Conservation (phyloP, 139 green algal species). For the Chlamydomonas schloesseri region DNA sequence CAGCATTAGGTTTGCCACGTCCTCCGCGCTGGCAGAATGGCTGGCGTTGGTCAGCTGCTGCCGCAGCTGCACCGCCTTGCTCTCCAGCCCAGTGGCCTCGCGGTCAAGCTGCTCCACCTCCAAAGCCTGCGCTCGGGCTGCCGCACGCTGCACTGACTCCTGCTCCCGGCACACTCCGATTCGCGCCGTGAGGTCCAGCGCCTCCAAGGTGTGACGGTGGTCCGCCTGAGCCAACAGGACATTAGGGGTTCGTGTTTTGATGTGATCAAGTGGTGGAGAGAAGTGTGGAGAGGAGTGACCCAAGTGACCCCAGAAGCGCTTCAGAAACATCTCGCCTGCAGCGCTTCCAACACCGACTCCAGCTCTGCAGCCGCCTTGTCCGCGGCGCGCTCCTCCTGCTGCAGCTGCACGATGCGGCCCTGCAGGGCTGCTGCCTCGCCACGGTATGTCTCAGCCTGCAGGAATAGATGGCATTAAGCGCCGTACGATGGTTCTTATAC, state of each 20-base stretch:
- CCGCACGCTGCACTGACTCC: neutral
- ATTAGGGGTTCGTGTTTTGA: no score
- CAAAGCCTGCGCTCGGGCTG: neutral
- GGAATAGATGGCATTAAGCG: neutral
- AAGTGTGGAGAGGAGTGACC: no score
- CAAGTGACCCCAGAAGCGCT: no score
- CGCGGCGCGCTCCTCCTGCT: slow-evolving; percentile 3
- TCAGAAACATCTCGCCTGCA: neutral
- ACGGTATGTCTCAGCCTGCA: slow-evolving; percentile 31
- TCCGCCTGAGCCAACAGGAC: no score
- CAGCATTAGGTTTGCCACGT: slow-evolving; percentile 29
- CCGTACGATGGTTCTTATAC: no score
- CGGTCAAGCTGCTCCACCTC: slow-evolving; percentile 2
- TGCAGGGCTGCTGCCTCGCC: slow-evolving; percentile 23
- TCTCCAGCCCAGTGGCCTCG: neutral
- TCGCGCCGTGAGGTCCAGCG: slow-evolving; percentile 5
- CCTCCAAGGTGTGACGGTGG: slow-evolving; percentile 21
- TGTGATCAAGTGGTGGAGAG: no score
- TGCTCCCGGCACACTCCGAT: neutral
- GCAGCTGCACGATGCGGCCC: slow-evolving; percentile 22
- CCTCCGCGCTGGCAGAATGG: slow-evolving; percentile 8
- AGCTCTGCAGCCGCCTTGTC: neutral
- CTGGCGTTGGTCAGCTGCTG: slow-evolving; percentile 31
- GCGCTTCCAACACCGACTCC: neutral
- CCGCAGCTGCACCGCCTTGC: slow-evolving; percentile 26